Conservation (phyloP, 1,284 basidiomycete genomes). For the Vanrija pseudolonga region DNA sequence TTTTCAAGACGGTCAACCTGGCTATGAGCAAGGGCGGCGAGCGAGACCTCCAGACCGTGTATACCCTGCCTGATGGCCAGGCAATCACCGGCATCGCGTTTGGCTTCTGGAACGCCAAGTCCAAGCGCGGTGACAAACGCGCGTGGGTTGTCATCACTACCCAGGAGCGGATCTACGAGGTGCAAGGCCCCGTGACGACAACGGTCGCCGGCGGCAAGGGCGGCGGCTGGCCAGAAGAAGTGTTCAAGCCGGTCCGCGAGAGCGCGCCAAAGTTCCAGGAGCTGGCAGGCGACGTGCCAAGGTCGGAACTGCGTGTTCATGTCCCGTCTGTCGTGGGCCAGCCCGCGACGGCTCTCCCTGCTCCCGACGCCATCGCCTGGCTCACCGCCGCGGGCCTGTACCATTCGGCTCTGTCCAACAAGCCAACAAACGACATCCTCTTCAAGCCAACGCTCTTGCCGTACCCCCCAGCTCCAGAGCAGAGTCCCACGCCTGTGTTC, state of each 20-base stretch:
- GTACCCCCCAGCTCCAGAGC: slow-evolving; percentile 62
- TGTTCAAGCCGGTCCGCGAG: slow-evolving; percentile 72
- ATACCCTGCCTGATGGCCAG: slow-evolving; percentile 70
- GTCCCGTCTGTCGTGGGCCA: slow-evolving; percentile 61
- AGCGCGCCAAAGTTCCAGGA: slow-evolving; percentile 78
- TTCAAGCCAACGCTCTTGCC: slow-evolving; percentile 37
- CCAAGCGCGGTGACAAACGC: slow-evolving; percentile 22
- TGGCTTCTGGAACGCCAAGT: slow-evolving; percentile 55
- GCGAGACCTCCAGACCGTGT: slow-evolving; percentile 71
- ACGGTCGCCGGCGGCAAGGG: slow-evolving; percentile 51
- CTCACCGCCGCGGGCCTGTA: slow-evolving; percentile 86
- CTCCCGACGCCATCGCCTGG: slow-evolving; percentile 73
- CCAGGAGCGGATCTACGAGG: slow-evolving; percentile 85
- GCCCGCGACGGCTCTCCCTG: slow-evolving; percentile 53
- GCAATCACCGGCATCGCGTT: slow-evolving; percentile 78
- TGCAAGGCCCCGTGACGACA: slow-evolving; percentile 59
- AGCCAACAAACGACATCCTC: slow-evolving; percentile 33
- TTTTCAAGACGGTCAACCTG: slow-evolving; percentile 71
- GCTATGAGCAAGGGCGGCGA: slow-evolving; percentile 45
- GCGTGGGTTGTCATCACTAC: slow-evolving; percentile 75
- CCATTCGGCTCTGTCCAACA: slow-evolving; percentile 57
- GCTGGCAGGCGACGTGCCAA: slow-evolving; percentile 67
- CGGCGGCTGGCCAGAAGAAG: slow-evolving; percentile 66
- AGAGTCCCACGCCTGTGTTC: slow-evolving; percentile 59
- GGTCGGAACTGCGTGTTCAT: slow-evolving; percentile 75